Conservation (phyloP, 2,329 filamentous ascomycete species). For the Clonostachys chloroleuca region DNA sequence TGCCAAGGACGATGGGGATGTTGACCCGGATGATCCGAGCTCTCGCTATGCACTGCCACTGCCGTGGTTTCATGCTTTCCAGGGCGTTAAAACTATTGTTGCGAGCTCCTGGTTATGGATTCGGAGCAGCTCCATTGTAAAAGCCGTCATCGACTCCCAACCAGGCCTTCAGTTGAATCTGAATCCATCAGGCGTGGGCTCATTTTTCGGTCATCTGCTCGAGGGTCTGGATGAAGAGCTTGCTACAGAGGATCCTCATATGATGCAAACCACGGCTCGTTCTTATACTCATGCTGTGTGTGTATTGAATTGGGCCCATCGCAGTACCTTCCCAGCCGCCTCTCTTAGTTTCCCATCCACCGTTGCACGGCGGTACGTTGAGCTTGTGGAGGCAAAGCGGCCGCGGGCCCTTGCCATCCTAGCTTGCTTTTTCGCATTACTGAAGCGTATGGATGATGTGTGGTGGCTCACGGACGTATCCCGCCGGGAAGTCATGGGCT, state of each 20-base stretch:
- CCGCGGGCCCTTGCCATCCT: constrained; percentile 60
- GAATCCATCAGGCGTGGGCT: constrained; percentile 39
- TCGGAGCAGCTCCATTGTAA: constrained; percentile 49
- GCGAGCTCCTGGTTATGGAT: constrained; percentile 62
- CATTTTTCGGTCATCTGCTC: constrained; percentile 59
- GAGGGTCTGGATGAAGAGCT: constrained; percentile 54
- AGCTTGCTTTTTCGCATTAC: constrained; percentile 62
- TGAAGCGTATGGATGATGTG: constrained; percentile 55
- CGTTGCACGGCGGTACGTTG: constrained; percentile 56
- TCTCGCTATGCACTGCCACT: constrained; percentile 53
- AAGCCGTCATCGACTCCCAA: constrained; percentile 60
- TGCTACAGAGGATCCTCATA: constrained; percentile 20
- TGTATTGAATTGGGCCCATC: constrained; percentile 62
- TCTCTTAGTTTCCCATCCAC: constrained; percentile 61
- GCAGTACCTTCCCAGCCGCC: constrained; percentile 52
- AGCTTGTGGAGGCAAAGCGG: constrained; percentile 51
- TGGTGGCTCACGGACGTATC: constrained; percentile 72
- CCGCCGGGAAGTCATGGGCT: constrained; percentile 59
- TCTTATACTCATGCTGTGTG: constrained; percentile 62
- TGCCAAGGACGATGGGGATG: constrained; percentile 46
- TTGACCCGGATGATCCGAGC: constrained; percentile 25
- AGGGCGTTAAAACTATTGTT: constrained; percentile 62
- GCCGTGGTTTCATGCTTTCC: constrained; percentile 63
- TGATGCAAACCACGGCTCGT: constrained; percentile 30
- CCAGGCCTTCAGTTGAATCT: constrained; percentile 58